Base-by-base conservation (phyloP, 1,284 basidiomycete genomes). In the Trichosporon inkin region DNA sequence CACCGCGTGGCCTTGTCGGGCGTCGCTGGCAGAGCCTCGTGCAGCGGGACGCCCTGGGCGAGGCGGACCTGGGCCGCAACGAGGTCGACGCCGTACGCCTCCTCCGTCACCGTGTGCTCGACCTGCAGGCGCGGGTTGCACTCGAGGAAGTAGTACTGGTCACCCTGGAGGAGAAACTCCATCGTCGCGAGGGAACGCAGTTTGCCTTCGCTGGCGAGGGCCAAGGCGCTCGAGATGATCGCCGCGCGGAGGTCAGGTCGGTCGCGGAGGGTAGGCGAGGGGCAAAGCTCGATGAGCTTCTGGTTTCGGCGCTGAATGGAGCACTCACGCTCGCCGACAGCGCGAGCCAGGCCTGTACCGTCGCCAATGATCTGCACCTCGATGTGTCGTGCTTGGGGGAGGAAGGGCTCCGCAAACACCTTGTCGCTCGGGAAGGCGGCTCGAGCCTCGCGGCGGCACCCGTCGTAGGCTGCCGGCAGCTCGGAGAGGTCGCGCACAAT, bases 381-480 rank as follows among this genome's bases (percentile, higher is more conserved):
- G 34, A 94, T 85, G 71, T 92, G 90, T 61, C 91, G 82, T 13
- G 91, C 90, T n/a, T 84, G 84, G 68, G 87, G 82, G 61, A 92
- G 88, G 75, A 86, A 97, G 73, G 88, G 89, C 81, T 92, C 94
- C 8, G 94, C 84, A 10, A 94, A 80, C 2, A 94, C 90, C n/a
- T 84, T 84, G 61, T 89, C 86, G 69, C 94, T 90, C 14, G 90
- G 88, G 67, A 95, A 95, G 2, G 86, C 83, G 74, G 92, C 92
- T 53, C 82, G 72, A 1, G 90, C 89, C 76, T 97, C 93, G 40
- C 93, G 84, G 72, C 90, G 85, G 0, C 93, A 93, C 28, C 88
- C 88, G 37, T 83, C 83, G 3, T 96, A 82, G 11, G 89, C 88
- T 60, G 91, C 80, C 80, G 77, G 3, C 80, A 84, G 56, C 78